Evolutionary conservation across 192 early-diverging fungal species (phyloP), one percentile per base, ranked within the genome.

Genomic region (Gamsiella multidivaricata): DNA sequence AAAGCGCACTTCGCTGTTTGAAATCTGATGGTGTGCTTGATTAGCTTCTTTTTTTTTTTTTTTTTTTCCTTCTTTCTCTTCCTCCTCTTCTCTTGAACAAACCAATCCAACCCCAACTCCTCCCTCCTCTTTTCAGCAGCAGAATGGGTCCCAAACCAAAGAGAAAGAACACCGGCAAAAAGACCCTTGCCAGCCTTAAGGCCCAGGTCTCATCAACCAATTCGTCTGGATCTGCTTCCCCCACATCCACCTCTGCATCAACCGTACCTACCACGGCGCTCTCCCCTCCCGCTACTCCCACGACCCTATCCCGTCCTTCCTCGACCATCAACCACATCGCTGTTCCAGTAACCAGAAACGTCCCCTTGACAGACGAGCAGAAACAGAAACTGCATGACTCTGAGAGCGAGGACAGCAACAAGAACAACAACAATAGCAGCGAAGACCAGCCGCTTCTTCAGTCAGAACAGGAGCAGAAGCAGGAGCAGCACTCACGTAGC

Each of bases 121-220:
- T 11, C 17, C 5, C 26, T 39, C 1, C 6, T 31, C 37, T 22
- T 39, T 56, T 37, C 5, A n/a, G 17, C 17, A 47, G 28, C 18
- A 25, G 11, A 39, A 75, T 75, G 71, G 63, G 31, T 29, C 53
- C 69, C 17, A 70, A 70, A 37, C 39, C 73, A 37, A 76, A 68
- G 55, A 76, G 46, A 36, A 76, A 76, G 46, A 68, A 54, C 54
- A 58, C 20, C 20, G 57, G 42, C 56, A 75, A 75, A 50, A 74
- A 74, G 49, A 31, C 62, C 31, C 49, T 60, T 2, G 71, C 70
- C 37, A 36, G 49, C 32, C 57, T 61, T 7, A 41, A 75, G 43
- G 72, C 72, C 10, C 56, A 65, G 26, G 58, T 61, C 15, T 62
- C 57, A 9, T 23, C 64, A 36, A 34, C 37, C 17, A 56, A 22